A percentile compares a stretch with the other conserved stretches of the same genome.
Evolutionary conservation across 139 green algal genomes (phyloP).

Genomic region (Edaphochlamys debaryana): DNA sequence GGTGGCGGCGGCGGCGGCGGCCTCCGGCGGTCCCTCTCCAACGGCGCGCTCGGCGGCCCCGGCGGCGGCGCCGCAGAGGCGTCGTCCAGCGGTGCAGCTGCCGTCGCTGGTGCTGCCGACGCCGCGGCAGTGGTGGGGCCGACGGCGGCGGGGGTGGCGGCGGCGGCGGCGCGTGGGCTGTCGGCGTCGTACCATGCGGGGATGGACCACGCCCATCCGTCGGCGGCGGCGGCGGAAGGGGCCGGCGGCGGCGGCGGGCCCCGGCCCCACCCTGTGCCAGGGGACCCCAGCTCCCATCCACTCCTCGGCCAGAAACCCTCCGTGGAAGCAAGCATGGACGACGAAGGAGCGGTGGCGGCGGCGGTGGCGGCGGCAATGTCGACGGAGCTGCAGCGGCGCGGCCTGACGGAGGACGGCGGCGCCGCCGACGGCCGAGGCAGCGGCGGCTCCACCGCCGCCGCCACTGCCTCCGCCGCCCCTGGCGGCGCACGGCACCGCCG

Average conservation of each 20-base stretch:
- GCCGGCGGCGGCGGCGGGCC: too few relatives aligned
- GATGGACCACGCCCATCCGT: not conserved
- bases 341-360: too few relatives aligned
- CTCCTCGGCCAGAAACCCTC: too few relatives aligned
- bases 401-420: not conserved
- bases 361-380: too few relatives aligned
- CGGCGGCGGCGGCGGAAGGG: too few relatives aligned
- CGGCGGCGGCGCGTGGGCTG: not conserved
- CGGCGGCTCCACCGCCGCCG: not conserved
- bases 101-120: not conserved
- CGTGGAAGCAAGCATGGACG: too few relatives aligned
- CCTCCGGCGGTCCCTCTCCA: too few relatives aligned
- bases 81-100: not conserved
- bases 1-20: too few relatives aligned
- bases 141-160: not conserved
- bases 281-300: too few relatives aligned
- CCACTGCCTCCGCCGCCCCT: not conserved
- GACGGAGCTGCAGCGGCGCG: too few relatives aligned
- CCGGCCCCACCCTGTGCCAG: too few relatives aligned
- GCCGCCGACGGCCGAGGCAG: not conserved
- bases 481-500: conserved; percentile 1
- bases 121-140: not conserved
- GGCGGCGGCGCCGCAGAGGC: not conserved
- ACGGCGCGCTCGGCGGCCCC: too few relatives aligned
- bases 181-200: conserved; percentile 24